phyloP scores from a whole-genome alignment of 2,329 filamentous ascomycete genomes.

The Ascomycota sp. region DNA sequence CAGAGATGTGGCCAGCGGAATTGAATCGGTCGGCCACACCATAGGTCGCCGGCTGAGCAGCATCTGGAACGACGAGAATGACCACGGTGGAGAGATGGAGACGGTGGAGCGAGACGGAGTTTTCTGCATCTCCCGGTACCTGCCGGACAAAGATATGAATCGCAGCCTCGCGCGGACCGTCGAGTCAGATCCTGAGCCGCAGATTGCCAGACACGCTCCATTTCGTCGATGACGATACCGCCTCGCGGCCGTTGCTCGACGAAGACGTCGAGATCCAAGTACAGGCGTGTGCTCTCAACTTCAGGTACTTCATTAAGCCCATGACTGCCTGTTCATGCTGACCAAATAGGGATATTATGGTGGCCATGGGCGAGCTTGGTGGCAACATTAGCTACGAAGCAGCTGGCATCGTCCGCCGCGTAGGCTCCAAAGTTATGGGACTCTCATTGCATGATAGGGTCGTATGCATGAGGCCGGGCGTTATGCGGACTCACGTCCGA shows the following conservation, averaged over 20 bases:
- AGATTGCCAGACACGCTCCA: constrained; percentile 1
- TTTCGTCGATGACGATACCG: constrained; percentile 1
- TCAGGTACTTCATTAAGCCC: not conserved
- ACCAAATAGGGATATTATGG: not conserved
- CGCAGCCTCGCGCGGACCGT: not conserved
- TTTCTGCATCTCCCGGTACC: constrained; percentile 1
- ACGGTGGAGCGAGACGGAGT: not conserved
- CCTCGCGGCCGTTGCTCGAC: not conserved
- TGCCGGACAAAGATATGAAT: constrained; percentile 1
- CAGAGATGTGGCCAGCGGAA: not conserved
- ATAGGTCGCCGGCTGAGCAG: not conserved
- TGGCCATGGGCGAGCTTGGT: not conserved
- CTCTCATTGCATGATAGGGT: constrained; percentile 1
- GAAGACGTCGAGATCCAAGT: constrained; percentile 1
- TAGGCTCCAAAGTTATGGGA: not conserved
- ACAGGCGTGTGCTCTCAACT: constrained; percentile 1
- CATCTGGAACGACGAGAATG: not conserved
- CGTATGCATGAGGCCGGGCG: not conserved
- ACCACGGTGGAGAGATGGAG: not conserved
- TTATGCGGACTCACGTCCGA: not conserved
- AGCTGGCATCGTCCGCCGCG: not conserved
- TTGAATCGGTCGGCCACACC: not conserved
- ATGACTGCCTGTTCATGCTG: not conserved
- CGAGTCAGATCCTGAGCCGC: not conserved
- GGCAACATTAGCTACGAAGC: not conserved